A percentile compares a stretch with the other conserved stretches of the same genome.
Evolutionary conservation across 2,329 filamentous ascomycete species (phyloP).

Genomic region (Fusarium sp.): DNA sequence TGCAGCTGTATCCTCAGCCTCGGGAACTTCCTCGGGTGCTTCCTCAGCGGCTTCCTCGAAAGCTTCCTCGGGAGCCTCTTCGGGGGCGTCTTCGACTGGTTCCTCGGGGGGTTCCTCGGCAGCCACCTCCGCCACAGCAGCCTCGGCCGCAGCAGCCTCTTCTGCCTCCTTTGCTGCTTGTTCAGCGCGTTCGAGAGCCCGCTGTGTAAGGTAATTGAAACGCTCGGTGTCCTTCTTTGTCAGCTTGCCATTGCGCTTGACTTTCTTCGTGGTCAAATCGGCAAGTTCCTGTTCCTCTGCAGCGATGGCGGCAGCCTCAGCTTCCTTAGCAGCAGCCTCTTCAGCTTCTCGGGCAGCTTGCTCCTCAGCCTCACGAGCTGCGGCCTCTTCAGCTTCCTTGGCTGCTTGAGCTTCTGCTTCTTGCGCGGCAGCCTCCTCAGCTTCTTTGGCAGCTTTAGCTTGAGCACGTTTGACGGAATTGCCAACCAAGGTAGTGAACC

Average conservation of each 20-base stretch:
- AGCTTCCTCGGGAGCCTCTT: conserved; percentile 32
- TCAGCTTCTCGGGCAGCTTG: conserved; percentile 27
- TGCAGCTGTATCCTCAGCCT: conserved; percentile 20
- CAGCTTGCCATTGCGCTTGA: conserved; percentile 39
- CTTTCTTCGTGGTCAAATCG: conserved; percentile 36
- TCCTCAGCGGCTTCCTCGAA: conserved; percentile 16
- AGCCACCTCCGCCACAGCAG: conserved; percentile 46
- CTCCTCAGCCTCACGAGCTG: conserved; percentile 34
- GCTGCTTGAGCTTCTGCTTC: conserved; percentile 29
- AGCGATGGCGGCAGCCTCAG: conserved; percentile 45
- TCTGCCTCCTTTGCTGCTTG: conserved; percentile 46
- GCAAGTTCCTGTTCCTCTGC: conserved; percentile 45
- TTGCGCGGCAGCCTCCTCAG: conserved; percentile 30
- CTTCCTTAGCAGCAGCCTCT: conserved; percentile 38
- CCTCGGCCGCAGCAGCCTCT: conserved; percentile 38
- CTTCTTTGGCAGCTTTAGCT: conserved; percentile 36
- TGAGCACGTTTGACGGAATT: conserved; percentile 39
- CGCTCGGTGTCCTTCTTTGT: conserved; percentile 40
- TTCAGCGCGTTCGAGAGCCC: conserved; percentile 32
- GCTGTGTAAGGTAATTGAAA: conserved; percentile 32
- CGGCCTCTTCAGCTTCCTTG: conserved; percentile 43
- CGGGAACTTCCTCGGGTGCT: background rate
- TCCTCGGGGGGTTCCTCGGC: conserved; percentile 34
- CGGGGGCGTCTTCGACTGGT: conserved; percentile 23
- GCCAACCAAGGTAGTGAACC: conserved; percentile 35